Evolutionary conservation across 257 asterid species (phyloP).

Genomic region (Scutellaria minor): DNA sequence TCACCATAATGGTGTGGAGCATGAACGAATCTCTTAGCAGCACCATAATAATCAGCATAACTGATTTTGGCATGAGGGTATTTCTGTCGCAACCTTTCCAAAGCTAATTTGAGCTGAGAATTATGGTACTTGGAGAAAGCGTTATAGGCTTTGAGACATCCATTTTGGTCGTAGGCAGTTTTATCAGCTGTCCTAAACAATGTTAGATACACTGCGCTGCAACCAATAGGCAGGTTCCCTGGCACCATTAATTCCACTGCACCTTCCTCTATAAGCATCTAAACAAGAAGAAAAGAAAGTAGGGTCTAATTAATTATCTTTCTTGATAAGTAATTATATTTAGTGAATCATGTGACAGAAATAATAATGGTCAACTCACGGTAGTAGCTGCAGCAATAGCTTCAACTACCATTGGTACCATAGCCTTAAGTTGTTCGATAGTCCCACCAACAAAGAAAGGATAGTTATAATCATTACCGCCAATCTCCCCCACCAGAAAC

Average conservation of each 20-base stretch:
- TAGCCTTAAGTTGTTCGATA: conserved; percentile 52
- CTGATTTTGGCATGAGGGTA: conserved; percentile 66
- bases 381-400: conserved; percentile 52
- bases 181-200: conserved; percentile 52
- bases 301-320: neutral
- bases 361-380: conserved; percentile 42
- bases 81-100: conserved; percentile 51
- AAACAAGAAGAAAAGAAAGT: neutral
- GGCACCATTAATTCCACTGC: conserved; percentile 73
- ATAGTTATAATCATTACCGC: conserved; percentile 89
- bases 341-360: too few species aligned
- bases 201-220: conserved; percentile 73
- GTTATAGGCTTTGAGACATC: conserved; percentile 72
- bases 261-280: conserved; percentile 78
- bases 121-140: conserved; percentile 69
- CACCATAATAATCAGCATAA: conserved; percentile 78
- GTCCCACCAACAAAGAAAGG: conserved; percentile 66
- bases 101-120: conserved; percentile 57
- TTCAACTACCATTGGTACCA: conserved; percentile 71
- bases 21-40: conserved; percentile 62
- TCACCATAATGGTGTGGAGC: conserved; percentile 66
- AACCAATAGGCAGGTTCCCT: conserved; percentile 80
- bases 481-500: conserved; percentile 87
- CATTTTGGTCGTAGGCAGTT: conserved; percentile 64
- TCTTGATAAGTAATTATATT: neutral